Base-by-base conservation (phyloP, 225 moss, liverwort and hornwort genomes). In the Physcomitrellopsis africana region DNA sequence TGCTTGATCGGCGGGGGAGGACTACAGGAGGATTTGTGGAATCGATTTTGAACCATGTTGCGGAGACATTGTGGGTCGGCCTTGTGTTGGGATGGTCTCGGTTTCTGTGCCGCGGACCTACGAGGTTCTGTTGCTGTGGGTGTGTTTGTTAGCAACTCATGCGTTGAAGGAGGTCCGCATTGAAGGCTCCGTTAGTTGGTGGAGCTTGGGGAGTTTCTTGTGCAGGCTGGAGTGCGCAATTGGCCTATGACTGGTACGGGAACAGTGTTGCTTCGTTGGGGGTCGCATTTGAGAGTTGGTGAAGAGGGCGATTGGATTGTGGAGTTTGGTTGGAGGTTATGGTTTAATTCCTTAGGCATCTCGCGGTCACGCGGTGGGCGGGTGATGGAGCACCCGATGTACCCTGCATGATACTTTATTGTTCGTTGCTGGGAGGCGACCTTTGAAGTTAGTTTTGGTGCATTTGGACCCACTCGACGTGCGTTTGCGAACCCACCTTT, bases 71-170 rank as follows among this genome's bases (percentile, higher is more conserved):
- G 70, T 65, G 60, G 78, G 57, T 65, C 18, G n/a, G 71, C 65
- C 64, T 63, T 37, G 53, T 20, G 46, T 47, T 48, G 56, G 14
- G 56, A 26, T 29, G 18, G 78, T 75, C 75, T 81, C 77, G 77
- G 77, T 32, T 84, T 77, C 77, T 74, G 80, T 84, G 84, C 80
- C 60, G 73, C 47, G 73, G 69, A 72, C 65, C 53, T 67, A 53
- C 62, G 49, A 22, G 29, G 24, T 69, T 61, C 29, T 47, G 60
- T n/a, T 67, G 76, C 42, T 57, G 12, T 53, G 23, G 44, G 63
- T 68, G 32, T 65, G 51, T 37, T 49, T 63, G 7, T 70, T 70
- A 69, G 48, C 79, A 62, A 79, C 79, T 75, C 52, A 51, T 52
- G 7, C 12, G 41, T 23, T 7, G 8, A 2, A n/a, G 54, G 47